Base-by-base conservation (phyloP, 495 filamentous ascomycete genomes). In the Xylaria sp. region DNA sequence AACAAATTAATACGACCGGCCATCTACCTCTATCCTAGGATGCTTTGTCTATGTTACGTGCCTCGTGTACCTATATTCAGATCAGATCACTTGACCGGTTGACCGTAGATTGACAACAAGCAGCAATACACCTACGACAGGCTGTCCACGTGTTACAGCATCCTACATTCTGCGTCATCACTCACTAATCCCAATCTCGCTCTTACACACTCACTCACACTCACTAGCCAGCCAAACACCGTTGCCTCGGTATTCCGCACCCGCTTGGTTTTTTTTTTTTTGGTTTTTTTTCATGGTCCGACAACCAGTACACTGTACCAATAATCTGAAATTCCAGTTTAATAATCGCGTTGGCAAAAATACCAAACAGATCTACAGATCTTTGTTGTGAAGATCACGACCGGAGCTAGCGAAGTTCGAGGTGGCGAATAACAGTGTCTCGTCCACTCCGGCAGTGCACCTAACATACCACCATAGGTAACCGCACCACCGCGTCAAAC, bases 141-240 rank as follows among this genome's bases (percentile, higher is more conserved):
- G 11, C 21, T 41, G 52, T 68, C 52, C 52, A 57, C 66, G 52
- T 61, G 52, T 37, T 48, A 44, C 53, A 15, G 48, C 29, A 53
- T 31, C 41, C 61, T 46, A 31, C 21, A 35, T 59, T 46, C 66
- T 55, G 66, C 52, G 53, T 68, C 76, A 72, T 71, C 62, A 40
- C 62, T 66, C 37, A 48, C 61, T 40, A 19, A 8, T 26, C n/a
- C 33, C 29, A 33, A 4, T 63, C 40, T 72, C 55, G 0, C 48
- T 52, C 19, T n/a, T n/a, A n/a, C n/a, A n/a, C n/a, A n/a, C n/a
- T n/a, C n/a, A n/a, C n/a, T n/a, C n/a, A n/a, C n/a, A n/a, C n/a
- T n/a, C n/a, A n/a, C 24, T 37, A 19, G 12, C 70, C 5, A 17
- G 21, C 57, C n/a, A 21, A 46, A 37, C 64, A 21, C 44, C 62